phyloP scores from a whole-genome alignment of 2,329 filamentous ascomycete genomes.

The Aspergillus niger region DNA sequence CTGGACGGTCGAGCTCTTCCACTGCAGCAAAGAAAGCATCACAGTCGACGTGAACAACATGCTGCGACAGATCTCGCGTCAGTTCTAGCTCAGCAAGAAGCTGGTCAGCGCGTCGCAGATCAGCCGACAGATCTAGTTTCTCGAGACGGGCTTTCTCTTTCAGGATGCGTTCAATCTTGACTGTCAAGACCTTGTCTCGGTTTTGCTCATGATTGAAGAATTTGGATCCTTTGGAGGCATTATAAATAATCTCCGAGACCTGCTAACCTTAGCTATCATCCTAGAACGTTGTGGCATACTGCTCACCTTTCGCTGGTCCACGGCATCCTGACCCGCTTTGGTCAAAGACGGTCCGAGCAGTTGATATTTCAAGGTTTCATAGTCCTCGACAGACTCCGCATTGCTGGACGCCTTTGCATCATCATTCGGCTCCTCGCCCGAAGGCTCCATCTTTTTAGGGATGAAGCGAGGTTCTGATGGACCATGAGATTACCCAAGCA shows the following conservation, averaged over 20 bases:
- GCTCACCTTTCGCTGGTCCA: constrained; percentile 82
- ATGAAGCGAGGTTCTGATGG: not conserved
- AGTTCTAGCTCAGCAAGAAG: constrained; percentile 78
- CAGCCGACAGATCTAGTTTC: constrained; percentile 69
- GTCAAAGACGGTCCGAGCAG: constrained; percentile 87
- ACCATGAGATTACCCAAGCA: constrained; percentile 19
- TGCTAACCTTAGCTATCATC: constrained; percentile 32
- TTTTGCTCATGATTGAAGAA: constrained; percentile 90
- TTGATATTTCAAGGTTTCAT: constrained; percentile 80
- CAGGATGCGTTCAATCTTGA: constrained; percentile 80
- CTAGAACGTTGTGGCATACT: not conserved
- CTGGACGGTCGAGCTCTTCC: constrained; percentile 79
- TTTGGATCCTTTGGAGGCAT: constrained; percentile 93
- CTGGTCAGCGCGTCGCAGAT: constrained; percentile 76
- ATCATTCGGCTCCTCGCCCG: constrained; percentile 19
- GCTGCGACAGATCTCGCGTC: constrained; percentile 77
- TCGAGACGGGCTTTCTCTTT: constrained; percentile 75
- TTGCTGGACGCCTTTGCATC: constrained; percentile 8
- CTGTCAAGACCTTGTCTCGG: constrained; percentile 77
- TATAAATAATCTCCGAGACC: constrained; percentile 96
- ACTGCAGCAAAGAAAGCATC: constrained; percentile 98
- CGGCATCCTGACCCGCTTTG: constrained; percentile 88
- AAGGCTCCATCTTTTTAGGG: constrained; percentile 24
- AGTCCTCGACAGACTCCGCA: constrained; percentile 25
- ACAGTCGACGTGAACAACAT: constrained; percentile 90